Base-by-base conservation (phyloP, 2,329 filamentous ascomycete genomes). In the Graphium sp. region DNA sequence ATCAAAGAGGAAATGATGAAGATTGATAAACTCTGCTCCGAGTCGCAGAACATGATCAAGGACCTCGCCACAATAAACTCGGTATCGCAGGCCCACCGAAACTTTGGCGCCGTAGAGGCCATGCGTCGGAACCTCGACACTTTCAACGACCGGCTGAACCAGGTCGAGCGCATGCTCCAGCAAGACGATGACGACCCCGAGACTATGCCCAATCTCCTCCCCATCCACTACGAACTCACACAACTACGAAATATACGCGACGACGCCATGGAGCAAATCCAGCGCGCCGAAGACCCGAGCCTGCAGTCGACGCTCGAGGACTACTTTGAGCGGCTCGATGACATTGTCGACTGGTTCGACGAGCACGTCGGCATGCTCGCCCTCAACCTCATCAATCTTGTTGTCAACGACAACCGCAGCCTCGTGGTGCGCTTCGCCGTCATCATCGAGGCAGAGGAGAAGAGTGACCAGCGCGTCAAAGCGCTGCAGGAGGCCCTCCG, bases 1-100 rank as follows among this genome's bases (percentile, higher is more conserved):
- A 94, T 94, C 55, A 93, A 92, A 53, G 87, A 95, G 40, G 89
- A 98, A 58, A 89, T 98, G 72, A 84, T 91, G 63, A 91, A 87
- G 56, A 95, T 98, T 44, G 89, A 98, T 59, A 84, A 82, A 56
- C 70, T 98, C 38, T 98, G 89, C 58, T 84, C 85, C 37, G 91
- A 98, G 55, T 85, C 85, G 31, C 87, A 95, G 59, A 83, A 82
- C 48, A 94, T 94, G 73, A 93, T 98, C 45, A 75, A 80, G 45
- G 89, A 98, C 59, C 95, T 98, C 53, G 77, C 79, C 20, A 82
- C 83, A 46, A 89, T 92, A 61, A 89, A 91, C 50, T 60, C 82
- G 35, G 80, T 91, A 31, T 87, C 87, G 31, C 82, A 93, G 53
- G 89, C 91, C 39, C 89, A 98, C 55, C 72, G 87, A 37, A 94